phyloP scores from a whole-genome alignment of 1,139 yeast species.

The Kodamaea alishanica region DNA sequence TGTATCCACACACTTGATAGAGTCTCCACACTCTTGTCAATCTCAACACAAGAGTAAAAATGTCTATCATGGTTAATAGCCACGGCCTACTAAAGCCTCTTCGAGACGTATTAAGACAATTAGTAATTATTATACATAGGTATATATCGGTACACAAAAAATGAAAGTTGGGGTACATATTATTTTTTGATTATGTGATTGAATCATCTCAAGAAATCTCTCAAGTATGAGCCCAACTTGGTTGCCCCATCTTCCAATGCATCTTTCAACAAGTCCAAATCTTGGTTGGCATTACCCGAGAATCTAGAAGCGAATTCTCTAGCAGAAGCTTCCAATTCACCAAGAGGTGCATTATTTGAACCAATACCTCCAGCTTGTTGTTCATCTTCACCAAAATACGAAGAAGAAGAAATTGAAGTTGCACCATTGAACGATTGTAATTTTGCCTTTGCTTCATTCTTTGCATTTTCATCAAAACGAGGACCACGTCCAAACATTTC shows the following conservation, averaged over 20 bases:
- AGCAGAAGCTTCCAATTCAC: conserved; percentile 54
- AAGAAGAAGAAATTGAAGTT: conserved; percentile 82
- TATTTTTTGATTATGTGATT: no score
- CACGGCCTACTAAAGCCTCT: no score
- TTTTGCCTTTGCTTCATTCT: conserved; percentile 74
- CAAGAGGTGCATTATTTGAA: conserved; percentile 22
- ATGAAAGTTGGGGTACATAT: no score
- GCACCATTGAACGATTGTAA: conserved; percentile 82
- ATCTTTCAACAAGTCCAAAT: conserved; percentile 80
- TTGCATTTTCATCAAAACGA: conserved; percentile 71
- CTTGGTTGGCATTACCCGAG: conserved; percentile 78
- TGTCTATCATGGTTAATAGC: no score
- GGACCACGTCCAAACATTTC: conserved; percentile 88
- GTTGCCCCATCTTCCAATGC: conserved; percentile 95
- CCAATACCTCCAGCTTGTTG: conserved; percentile 22
- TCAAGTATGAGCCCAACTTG: conserved; percentile 74
- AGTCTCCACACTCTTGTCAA: no score
- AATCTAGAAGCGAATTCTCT: conserved; percentile 68
- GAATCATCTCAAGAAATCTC: conserved; percentile 67
- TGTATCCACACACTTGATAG: no score
- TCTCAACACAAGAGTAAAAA: no score
- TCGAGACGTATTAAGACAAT: no score
- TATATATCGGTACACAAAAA: no score
- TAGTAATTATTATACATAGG: no score
- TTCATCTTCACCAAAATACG: conserved; percentile 89